These are phyloP conservation scores for Blastobotrys robertii DNA, from an alignment of 805 yeast genomes.

Conservation along the genomic window DNA sequence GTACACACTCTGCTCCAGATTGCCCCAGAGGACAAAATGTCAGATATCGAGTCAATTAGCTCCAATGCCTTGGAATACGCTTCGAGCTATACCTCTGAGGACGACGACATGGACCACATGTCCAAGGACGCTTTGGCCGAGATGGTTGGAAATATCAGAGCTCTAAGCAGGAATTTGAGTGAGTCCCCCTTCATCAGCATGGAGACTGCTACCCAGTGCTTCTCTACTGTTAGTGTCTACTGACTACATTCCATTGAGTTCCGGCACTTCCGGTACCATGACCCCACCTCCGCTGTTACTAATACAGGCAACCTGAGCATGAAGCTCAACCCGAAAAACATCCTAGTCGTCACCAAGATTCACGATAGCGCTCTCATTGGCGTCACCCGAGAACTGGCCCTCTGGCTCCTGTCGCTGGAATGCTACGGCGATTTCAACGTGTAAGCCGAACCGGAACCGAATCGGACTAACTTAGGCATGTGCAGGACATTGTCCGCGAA, in stretches of 20 bases:
- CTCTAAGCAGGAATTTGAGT: slow-evolving; percentile 23
- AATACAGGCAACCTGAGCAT: slow-evolving; percentile 18
- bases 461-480: slow-evolving; percentile 40
- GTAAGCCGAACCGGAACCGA: slow-evolving; percentile 40
- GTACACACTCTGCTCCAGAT: slow-evolving; percentile 16
- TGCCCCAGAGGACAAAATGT: slow-evolving; percentile 1
- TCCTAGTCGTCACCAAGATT: slow-evolving; percentile 21
- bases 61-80: background rate
- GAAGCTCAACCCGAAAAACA: slow-evolving; percentile 8
- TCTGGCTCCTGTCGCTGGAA: slow-evolving; percentile 15
- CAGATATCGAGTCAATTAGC: background rate
- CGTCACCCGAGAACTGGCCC: slow-evolving; percentile 17
- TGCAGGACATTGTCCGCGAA: slow-evolving; percentile 56
- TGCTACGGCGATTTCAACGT: slow-evolving; percentile 34
- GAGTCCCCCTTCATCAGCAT: no score
- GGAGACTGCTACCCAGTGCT: no score
- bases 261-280: background rate
- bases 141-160: slow-evolving; percentile 24
- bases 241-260: no score
- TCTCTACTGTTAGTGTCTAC: background rate
- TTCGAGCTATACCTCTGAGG: background rate
- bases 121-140: slow-evolving; percentile 22
- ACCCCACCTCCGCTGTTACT: background rate
- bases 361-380: slow-evolving; percentile 14
- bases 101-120: slow-evolving; percentile 5